phyloP scores from a whole-genome alignment of 768 basidiomycete species.

The Porpolomopsis calyptriformis region DNA sequence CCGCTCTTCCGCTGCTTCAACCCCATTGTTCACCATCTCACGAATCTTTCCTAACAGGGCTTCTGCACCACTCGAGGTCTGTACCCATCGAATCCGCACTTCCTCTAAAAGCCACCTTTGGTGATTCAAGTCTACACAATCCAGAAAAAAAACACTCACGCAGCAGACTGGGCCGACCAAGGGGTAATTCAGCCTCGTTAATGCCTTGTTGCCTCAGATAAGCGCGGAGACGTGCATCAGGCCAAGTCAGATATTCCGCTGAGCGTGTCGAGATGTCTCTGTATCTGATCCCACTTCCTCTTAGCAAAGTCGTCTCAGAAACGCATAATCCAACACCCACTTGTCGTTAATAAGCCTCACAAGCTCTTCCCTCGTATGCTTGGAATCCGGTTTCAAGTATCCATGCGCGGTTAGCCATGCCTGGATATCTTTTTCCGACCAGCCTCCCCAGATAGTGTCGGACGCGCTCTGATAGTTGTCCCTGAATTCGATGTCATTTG shows the following conservation, averaged over 20 bases:
- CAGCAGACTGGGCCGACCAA: conserved; percentile 62
- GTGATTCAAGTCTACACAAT: neutral
- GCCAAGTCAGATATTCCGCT: conserved; percentile 76
- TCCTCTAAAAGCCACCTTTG: conserved; percentile 39
- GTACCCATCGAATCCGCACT: conserved; percentile 69
- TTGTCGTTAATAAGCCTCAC: conserved; percentile 62
- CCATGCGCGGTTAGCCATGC: conserved; percentile 67
- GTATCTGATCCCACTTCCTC: conserved; percentile 31
- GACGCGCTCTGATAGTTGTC: conserved; percentile 57
- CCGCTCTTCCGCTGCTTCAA: conserved; percentile 64
- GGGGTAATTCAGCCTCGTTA: conserved; percentile 56
- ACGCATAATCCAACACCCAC: conserved; percentile 25
- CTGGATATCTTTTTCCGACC: conserved; percentile 65
- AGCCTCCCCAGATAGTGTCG: conserved; percentile 54
- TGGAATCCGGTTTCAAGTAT: conserved; percentile 47
- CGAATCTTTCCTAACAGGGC: conserved; percentile 48
- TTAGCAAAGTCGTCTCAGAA: neutral
- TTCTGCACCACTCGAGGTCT: conserved; percentile 48
- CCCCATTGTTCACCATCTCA: conserved; percentile 54
- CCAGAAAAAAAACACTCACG: conserved; percentile 32
- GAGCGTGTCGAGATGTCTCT: conserved; percentile 32
- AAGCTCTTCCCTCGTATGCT: conserved; percentile 66
- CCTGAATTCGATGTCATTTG: conserved; percentile 20
- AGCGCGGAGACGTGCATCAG: conserved; percentile 83
- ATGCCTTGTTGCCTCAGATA: conserved; percentile 75